Conservation (phyloP, 2,329 filamentous ascomycete species). For the Aureobasidium sp. region DNA sequence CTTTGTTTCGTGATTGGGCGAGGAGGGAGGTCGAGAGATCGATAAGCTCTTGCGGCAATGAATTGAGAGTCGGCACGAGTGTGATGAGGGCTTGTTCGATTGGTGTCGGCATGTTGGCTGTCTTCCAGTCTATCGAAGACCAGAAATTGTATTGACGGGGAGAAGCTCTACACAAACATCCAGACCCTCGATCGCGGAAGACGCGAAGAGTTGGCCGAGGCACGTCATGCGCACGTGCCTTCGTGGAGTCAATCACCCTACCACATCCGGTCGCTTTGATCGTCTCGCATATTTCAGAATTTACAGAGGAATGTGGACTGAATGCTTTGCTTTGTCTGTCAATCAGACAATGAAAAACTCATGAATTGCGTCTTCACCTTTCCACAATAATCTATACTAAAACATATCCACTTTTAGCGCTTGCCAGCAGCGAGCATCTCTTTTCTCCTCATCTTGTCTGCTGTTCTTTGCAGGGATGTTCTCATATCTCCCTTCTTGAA, state of each 20-base stretch:
- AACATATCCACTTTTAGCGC: not conserved
- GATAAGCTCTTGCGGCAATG: conserved; percentile 62
- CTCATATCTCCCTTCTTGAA: conserved; percentile 85
- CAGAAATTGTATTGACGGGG: not conserved
- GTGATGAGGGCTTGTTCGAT: conserved; percentile 67
- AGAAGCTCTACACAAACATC: not conserved
- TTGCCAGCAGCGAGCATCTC: conserved; percentile 16
- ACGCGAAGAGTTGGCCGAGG: conserved; percentile 4
- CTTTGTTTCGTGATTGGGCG: conserved; percentile 71
- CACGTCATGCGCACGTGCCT: not conserved
- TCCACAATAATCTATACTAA: not conserved
- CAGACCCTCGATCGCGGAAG: not conserved
- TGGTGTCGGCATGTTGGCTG: conserved; percentile 56
- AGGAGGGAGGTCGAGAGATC: conserved; percentile 67
- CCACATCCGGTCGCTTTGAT: not conserved
- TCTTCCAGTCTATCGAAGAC: not conserved
- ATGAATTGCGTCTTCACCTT: not conserved
- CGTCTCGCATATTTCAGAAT: not conserved
- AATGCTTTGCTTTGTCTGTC: not conserved
- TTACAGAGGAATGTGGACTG: not conserved
- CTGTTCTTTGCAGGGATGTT: conserved; percentile 51
- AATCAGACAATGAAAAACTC: not conserved
- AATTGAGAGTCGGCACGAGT: conserved; percentile 65
- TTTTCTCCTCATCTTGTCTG: conserved; percentile 43
- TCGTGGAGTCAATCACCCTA: not conserved